These are phyloP conservation scores for Aspergillus calidoustus DNA, from an alignment of 2,329 filamentous ascomycete species.

Conservation along the genomic window DNA sequence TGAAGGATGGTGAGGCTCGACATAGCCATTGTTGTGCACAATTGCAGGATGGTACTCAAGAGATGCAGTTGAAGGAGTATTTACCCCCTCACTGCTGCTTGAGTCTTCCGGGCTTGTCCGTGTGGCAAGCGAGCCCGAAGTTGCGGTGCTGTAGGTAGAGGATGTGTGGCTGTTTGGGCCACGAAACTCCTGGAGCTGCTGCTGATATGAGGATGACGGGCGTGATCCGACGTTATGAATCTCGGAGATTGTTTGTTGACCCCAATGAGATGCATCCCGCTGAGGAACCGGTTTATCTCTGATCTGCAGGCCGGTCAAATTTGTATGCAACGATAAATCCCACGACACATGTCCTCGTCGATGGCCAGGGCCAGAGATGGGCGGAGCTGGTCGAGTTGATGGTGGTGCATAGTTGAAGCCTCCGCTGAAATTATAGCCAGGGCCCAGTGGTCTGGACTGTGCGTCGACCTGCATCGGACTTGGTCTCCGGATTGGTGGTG, in stretches of 20 bases:
- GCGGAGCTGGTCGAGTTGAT: conserved; percentile 43
- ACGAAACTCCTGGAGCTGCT: conserved; percentile 34
- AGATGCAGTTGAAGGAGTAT: conserved; percentile 53
- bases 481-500: conserved; percentile 66
- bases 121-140: conserved; percentile 35
- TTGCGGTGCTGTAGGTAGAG: conserved; percentile 29
- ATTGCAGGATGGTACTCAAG: conserved; percentile 55
- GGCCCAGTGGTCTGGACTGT: conserved; percentile 44
- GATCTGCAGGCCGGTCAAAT: conserved; percentile 50
- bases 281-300: conserved; percentile 40
- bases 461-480: conserved; percentile 80
- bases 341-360: conserved; percentile 53
- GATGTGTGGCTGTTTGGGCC: conserved; percentile 31
- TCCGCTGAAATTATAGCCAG: conserved; percentile 35
- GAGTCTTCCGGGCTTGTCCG: conserved; percentile 54
- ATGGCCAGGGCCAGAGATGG: conserved; percentile 50
- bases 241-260: conserved; percentile 50
- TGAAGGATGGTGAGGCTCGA: conserved; percentile 47
- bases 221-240: conserved; percentile 44
- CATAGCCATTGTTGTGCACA: conserved; percentile 53
- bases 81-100: conserved; percentile 54
- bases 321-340: conserved; percentile 52
- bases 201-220: conserved; percentile 41
- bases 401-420: conserved; percentile 42
- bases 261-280: conserved; percentile 47